Percentiles rank a stretch among this genome's conserved stretches.
phyloP scores from a whole-genome alignment of 140 eudicot species.

The Oenanthe javanica region DNA sequence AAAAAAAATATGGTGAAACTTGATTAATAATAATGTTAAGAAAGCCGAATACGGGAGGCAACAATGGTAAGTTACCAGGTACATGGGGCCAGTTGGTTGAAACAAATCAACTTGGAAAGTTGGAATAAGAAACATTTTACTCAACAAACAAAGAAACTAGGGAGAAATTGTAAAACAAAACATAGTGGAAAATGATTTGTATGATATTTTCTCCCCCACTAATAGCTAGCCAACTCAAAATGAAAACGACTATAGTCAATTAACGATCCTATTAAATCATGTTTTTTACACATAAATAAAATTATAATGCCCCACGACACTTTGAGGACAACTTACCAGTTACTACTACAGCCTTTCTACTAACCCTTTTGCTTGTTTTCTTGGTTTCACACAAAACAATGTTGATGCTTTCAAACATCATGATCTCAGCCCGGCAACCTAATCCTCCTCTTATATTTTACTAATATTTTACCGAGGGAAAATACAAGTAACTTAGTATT shows the following conservation, averaged over 20 bases:
- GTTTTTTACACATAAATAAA: no score
- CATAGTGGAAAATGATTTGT: not conserved
- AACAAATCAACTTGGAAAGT: not conserved
- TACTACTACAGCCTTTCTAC: not conserved
- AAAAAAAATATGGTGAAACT: no score
- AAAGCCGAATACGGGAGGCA: no score
- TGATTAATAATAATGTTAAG: no score
- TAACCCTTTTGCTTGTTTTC: conserved; percentile 5
- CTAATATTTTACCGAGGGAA: no score
- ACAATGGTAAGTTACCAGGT: not conserved
- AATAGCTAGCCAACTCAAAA: not conserved
- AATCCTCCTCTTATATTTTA: not conserved
- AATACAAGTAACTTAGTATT: no score
- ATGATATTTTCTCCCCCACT: not conserved
- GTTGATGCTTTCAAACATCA: not conserved
- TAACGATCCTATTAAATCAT: no score
- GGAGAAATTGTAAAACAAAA: not conserved
- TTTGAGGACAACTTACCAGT: no score
- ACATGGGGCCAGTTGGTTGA: not conserved
- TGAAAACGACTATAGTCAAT: not conserved
- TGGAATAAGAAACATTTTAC: not conserved
- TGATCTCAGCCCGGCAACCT: not conserved
- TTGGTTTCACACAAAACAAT: not conserved
- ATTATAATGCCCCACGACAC: no score
- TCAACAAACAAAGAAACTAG: not conserved